Conservation (phyloP, 78 protist species). For the Dictyostelium firmibasis region DNA sequence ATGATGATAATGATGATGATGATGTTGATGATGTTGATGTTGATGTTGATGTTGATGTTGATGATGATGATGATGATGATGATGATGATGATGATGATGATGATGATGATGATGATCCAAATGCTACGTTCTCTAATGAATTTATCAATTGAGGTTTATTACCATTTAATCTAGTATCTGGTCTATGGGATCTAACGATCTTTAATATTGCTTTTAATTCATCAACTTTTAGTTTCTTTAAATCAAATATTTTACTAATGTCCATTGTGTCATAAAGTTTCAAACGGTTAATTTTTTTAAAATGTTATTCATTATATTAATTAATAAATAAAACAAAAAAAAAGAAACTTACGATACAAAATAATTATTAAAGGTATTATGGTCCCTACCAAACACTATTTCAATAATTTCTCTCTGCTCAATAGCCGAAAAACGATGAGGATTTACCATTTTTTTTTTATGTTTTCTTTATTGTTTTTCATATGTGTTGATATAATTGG, state of each 20-base stretch:
- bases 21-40: not conserved
- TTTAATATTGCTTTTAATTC: not conserved
- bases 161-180: not conserved
- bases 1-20: not conserved
- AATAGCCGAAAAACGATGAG: not conserved
- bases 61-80: conserved; percentile 9
- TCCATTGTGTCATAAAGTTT: too few species aligned
- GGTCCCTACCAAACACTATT: not conserved
- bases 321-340: too few species aligned
- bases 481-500: too few species aligned
- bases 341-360: not conserved
- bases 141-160: not conserved
- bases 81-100: not conserved
- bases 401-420: not conserved
- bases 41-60: conserved; percentile 2
- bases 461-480: not conserved
- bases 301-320: too few species aligned
- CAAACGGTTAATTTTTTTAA: too few species aligned
- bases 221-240: not conserved
- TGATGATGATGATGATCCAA: not conserved
- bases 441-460: not conserved
- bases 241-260: not conserved
- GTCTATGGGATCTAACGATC: not conserved
- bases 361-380: not conserved
- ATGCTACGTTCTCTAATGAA: not conserved